Percentiles rank a stretch among this genome's conserved stretches.
Evolutionary conservation across 1,139 yeast genomes (phyloP).

Genomic region (Chernovozyma sophiae-reginae): DNA sequence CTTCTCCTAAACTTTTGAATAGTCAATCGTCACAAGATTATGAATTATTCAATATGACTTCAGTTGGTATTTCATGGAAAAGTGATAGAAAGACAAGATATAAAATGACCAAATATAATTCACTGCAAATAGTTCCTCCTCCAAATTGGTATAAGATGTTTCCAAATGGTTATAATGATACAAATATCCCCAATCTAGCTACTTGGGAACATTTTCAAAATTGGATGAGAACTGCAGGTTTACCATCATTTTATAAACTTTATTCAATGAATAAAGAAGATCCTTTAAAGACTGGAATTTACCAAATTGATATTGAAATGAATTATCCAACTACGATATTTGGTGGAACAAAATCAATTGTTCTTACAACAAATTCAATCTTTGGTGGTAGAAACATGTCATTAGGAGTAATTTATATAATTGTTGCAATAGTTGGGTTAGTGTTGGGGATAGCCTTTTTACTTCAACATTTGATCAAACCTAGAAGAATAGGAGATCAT

Average conservation of each 20-base stretch:
- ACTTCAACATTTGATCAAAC: constrained; percentile 45
- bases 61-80: constrained; percentile 80
- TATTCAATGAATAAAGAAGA: constrained; percentile 55
- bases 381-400: constrained; percentile 71
- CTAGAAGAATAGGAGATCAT: constrained; percentile 44
- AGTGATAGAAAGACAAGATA: constrained; percentile 69
- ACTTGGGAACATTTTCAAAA: constrained; percentile 50
- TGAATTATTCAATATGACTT: constrained; percentile 57
- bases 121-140: constrained; percentile 82
- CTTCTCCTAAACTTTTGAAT: constrained; percentile 44
- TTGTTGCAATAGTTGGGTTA: constrained; percentile 55
- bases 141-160: constrained; percentile 84
- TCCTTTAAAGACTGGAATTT: constrained; percentile 52
- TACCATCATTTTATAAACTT: constrained; percentile 64
- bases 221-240: constrained; percentile 85
- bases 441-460: constrained; percentile 45
- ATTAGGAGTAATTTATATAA: constrained; percentile 61
- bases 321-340: constrained; percentile 67
- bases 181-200: constrained; percentile 68
- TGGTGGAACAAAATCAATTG: constrained; percentile 68
- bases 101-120: constrained; percentile 70
- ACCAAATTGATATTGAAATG: constrained; percentile 53
- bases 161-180: constrained; percentile 88
- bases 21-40: constrained; percentile 37
- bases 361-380: constrained; percentile 61